Conservation (phyloP, 352 stramenopile genomes). For the Blastocystis sp. region DNA sequence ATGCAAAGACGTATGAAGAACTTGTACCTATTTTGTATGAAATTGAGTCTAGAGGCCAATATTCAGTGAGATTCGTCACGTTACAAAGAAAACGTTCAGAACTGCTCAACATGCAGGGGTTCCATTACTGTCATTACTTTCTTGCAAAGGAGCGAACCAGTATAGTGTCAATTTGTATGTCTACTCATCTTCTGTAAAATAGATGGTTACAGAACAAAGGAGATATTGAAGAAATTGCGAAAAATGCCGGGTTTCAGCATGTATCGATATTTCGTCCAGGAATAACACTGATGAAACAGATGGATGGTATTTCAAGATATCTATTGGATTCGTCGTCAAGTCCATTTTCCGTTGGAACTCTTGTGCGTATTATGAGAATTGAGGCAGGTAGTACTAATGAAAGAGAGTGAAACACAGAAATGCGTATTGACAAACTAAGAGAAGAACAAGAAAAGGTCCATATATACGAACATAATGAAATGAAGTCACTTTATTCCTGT, state of each 20-base stretch:
- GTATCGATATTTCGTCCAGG: neutral
- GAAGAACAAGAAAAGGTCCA: neutral
- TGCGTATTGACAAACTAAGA: neutral
- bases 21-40: neutral
- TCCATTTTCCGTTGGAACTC: neutral
- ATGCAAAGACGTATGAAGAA: neutral
- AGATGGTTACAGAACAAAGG: neutral
- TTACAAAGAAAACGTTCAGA: neutral
- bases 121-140: neutral
- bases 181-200: neutral
- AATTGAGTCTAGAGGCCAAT: neutral
- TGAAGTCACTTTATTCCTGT: neutral
- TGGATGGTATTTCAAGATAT: neutral
- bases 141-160: neutral
- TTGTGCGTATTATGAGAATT: neutral
- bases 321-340: neutral
- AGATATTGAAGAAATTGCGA: neutral
- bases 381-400: neutral
- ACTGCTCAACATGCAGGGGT: neutral
- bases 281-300: neutral
- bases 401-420: neutral
- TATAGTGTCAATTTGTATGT: neutral
- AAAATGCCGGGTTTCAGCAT: neutral
- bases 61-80: neutral
- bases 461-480: neutral